Percentiles rank a stretch among this genome's conserved stretches.
These are phyloP conservation scores for Solanum arcanum DNA, from an alignment of 257 asterid genomes.

Conservation along the genomic window DNA sequence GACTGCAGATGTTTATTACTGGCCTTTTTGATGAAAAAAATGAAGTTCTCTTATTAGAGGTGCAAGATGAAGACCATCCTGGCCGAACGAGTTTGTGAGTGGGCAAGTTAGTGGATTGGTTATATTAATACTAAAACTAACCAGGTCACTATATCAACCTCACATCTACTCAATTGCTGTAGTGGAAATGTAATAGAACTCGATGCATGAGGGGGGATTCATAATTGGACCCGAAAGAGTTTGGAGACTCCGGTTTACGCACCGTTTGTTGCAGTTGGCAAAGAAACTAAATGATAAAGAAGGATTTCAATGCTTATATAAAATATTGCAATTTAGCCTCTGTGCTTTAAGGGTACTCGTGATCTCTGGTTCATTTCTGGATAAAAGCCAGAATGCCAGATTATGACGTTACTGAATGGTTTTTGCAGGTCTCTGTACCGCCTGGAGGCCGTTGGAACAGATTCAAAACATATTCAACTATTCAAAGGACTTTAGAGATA, in stretches of 20 bases:
- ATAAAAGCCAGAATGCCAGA: not conserved
- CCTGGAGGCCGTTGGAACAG: constrained; percentile 99
- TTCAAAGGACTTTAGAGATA: constrained; percentile 90
- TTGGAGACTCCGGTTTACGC: not conserved
- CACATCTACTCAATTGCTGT: not conserved
- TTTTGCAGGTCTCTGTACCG: constrained; percentile 73
- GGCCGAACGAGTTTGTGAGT: not conserved
- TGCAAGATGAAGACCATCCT: not conserved
- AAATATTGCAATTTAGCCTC: not conserved
- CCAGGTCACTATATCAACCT: not conserved
- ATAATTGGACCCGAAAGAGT: not conserved
- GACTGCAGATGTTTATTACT: not conserved
- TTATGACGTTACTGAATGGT: not conserved
- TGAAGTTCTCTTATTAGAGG: not conserved
- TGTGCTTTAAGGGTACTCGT: not conserved
- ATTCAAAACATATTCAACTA: constrained; percentile 88
- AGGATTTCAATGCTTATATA: not conserved
- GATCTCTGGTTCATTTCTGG: not conserved
- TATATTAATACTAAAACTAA: not conserved
- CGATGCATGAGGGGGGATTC: not conserved
- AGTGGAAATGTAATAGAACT: not conserved
- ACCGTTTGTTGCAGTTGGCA: not conserved
- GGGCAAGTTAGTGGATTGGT: not conserved
- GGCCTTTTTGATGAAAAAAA: not conserved
- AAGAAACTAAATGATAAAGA: not conserved